These are phyloP conservation scores for Primulina eburnea DNA, from an alignment of 257 asterid genomes.

Conservation along the genomic window DNA sequence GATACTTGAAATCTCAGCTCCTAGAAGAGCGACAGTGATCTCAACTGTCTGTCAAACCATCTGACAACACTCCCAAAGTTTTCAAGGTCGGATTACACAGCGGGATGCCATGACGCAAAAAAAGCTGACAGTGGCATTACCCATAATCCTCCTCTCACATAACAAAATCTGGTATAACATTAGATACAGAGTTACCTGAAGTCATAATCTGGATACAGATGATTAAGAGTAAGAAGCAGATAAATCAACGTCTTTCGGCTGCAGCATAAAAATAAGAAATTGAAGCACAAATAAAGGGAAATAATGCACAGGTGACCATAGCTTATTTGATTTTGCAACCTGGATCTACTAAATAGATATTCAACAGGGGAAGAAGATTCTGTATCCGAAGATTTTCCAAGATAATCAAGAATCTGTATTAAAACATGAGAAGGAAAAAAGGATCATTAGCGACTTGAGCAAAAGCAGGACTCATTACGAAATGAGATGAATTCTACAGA, in stretches of 20 bases:
- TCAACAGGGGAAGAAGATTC: slow-evolving; percentile 85
- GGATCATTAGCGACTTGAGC: background rate
- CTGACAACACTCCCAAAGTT: slow-evolving; percentile 99
- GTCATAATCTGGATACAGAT: slow-evolving; percentile 89
- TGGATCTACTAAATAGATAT: slow-evolving; percentile 66
- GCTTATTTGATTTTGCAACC: slow-evolving; percentile 46
- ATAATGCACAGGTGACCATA: slow-evolving; percentile 9
- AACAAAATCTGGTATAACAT: slow-evolving; percentile 25
- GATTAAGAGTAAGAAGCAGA: slow-evolving; percentile 88
- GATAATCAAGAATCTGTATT: slow-evolving; percentile 70
- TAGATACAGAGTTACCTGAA: slow-evolving; percentile 87
- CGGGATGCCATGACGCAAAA: slow-evolving; percentile 96
- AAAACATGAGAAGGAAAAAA: slow-evolving; percentile 5
- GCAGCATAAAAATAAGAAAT: slow-evolving; percentile 29
- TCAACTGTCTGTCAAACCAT: slow-evolving; percentile 98
- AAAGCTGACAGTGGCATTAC: slow-evolving; percentile 98
- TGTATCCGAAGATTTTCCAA: slow-evolving; percentile 69
- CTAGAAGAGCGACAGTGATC: slow-evolving; percentile 90
- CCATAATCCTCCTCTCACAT: slow-evolving; percentile 74
- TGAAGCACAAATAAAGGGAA: slow-evolving; percentile 24
- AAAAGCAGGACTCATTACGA: slow-evolving; percentile 1
- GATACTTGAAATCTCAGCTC: slow-evolving; percentile 99
- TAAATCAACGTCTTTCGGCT: slow-evolving; percentile 93
- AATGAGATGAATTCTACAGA: background rate
- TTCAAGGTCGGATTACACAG: slow-evolving; percentile 67